Evolutionary conservation across 2,329 filamentous ascomycete species (phyloP).

Genomic region (Fusarium sp.): DNA sequence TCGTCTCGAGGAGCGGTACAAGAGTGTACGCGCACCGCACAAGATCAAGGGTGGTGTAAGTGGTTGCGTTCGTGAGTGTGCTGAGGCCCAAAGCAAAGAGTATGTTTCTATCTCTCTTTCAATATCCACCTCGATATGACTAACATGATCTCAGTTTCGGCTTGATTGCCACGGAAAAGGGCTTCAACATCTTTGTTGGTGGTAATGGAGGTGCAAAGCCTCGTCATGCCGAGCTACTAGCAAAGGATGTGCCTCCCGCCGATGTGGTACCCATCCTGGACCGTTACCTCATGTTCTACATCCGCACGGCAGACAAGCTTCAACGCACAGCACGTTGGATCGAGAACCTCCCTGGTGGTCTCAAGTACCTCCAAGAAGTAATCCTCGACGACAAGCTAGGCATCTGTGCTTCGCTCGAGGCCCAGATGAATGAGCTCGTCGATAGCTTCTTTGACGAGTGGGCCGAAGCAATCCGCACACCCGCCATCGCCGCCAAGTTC

Average conservation of each 20-base stretch:
- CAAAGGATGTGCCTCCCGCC: constrained; percentile 85
- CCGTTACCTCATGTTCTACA: constrained; percentile 93
- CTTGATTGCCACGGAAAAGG: constrained; percentile 91
- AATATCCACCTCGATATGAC: not conserved
- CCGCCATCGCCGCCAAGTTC: constrained; percentile 77
- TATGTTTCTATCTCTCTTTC: constrained; percentile 53
- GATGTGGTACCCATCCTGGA: constrained; percentile 88
- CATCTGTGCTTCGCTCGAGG: constrained; percentile 85
- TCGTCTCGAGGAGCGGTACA: constrained; percentile 88
- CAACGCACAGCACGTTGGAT: constrained; percentile 92
- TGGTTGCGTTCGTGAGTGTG: constrained; percentile 92
- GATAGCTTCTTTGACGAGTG: constrained; percentile 91
- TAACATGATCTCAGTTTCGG: constrained; percentile 71
- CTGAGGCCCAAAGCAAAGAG: constrained; percentile 94
- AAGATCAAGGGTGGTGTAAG: constrained; percentile 93
- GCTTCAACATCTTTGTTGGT: constrained; percentile 91
- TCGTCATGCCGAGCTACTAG: constrained; percentile 82
- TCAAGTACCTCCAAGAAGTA: constrained; percentile 85
- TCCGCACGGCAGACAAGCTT: constrained; percentile 89
- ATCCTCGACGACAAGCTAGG: constrained; percentile 88
- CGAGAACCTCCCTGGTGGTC: constrained; percentile 84
- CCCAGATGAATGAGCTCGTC: constrained; percentile 88
- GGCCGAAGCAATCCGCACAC: constrained; percentile 82
- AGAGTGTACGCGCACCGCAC: constrained; percentile 88
- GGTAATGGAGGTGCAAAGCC: constrained; percentile 92